Conservation (phyloP, 1,284 basidiomycete species). For the Takashimella tepidaria region DNA sequence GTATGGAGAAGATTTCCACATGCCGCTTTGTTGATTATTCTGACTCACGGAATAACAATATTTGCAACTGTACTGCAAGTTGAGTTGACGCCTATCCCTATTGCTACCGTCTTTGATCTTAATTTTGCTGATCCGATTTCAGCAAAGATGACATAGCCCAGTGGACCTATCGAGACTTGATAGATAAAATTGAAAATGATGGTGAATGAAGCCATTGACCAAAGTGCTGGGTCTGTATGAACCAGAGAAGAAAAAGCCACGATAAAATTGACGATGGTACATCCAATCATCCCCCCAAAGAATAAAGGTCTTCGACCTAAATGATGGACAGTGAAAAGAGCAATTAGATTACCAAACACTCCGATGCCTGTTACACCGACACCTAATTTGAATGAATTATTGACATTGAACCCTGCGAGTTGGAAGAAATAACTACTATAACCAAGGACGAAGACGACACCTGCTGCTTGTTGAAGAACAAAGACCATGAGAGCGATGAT, state of each 20-base stretch:
- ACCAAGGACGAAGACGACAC: constrained; percentile 10
- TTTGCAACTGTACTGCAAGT: constrained; percentile 9
- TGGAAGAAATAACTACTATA: constrained; percentile 40
- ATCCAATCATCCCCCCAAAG: constrained; percentile 41
- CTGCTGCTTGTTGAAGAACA: constrained; percentile 14
- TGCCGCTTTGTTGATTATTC: too few species aligned
- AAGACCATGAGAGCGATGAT: constrained; percentile 18
- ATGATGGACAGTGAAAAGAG: constrained; percentile 20
- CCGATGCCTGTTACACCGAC: constrained; percentile 37
- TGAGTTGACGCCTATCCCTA: constrained; percentile 46
- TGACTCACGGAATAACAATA: constrained; percentile 27
- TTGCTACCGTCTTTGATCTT: constrained; percentile 49
- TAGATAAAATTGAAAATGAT: constrained; percentile 22
- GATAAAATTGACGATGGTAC: background rate
- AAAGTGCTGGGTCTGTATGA: background rate
- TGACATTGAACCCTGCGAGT: constrained; percentile 43
- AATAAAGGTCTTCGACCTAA: constrained; percentile 49
- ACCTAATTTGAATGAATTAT: constrained; percentile 39
- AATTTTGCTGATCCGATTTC: constrained; percentile 46
- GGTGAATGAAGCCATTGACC: background rate
- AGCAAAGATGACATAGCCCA: constrained; percentile 27
- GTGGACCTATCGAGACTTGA: constrained; percentile 26
- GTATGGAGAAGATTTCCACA: too few species aligned
- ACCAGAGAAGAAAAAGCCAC: background rate
- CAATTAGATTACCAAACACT: constrained; percentile 20